Percentiles rank a stretch among this genome's conserved stretches.
These are phyloP conservation scores for Mycena sanguinolenta DNA, from an alignment of 768 basidiomycete species.

Conservation along the genomic window DNA sequence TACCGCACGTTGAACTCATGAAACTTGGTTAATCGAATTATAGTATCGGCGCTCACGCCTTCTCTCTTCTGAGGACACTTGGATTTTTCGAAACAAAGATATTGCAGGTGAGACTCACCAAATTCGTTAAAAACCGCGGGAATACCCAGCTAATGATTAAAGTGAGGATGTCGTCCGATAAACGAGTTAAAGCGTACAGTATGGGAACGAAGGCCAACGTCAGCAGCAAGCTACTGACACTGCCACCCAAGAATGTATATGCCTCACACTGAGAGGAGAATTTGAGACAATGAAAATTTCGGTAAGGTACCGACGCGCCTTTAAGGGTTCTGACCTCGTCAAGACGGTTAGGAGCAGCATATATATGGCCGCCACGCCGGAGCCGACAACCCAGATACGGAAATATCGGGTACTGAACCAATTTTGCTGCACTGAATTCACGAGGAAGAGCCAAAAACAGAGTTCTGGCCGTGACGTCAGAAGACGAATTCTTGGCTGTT, in stretches of 20 bases:
- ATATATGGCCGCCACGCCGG: constrained; percentile 67
- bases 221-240: constrained; percentile 74
- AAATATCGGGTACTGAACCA: constrained; percentile 89
- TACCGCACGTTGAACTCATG: constrained; percentile 83
- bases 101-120: constrained; percentile 60
- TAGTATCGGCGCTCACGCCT: constrained; percentile 73
- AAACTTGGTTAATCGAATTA: constrained; percentile 83
- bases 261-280: constrained; percentile 68
- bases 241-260: constrained; percentile 77
- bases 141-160: constrained; percentile 67
- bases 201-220: constrained; percentile 84
- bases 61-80: constrained; percentile 62
- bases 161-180: too few relatives aligned
- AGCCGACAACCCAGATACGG: constrained; percentile 79
- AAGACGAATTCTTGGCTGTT: background rate
- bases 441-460: constrained; percentile 90
- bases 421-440: constrained; percentile 75
- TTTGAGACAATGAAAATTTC: background rate
- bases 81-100: background rate
- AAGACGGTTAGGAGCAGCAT: constrained; percentile 81
- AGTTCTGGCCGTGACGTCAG: constrained; percentile 63
- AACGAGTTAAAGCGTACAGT: constrained; percentile 57
- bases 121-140: constrained; percentile 69
- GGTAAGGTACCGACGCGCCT: constrained; percentile 56
- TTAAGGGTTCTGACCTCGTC: constrained; percentile 70